Percentiles rank a stretch among this genome's conserved stretches.
Conservation (phyloP, 352 stramenopile genomes). For the Pythium rishiriense region DNA sequence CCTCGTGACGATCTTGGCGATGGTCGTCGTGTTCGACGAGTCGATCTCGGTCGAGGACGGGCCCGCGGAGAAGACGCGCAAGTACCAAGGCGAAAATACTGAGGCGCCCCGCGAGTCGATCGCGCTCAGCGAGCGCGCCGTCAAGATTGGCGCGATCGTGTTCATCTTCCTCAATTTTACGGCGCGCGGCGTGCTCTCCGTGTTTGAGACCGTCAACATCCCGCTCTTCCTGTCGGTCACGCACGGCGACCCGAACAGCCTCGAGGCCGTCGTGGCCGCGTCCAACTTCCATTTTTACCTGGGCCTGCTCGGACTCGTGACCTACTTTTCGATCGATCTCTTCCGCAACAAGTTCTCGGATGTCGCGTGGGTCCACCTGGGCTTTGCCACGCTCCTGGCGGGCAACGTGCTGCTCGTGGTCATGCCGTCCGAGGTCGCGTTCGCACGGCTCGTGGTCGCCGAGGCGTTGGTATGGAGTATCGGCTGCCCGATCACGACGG, state of each 20-base stretch:
- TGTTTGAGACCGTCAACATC: slow-evolving; percentile 57
- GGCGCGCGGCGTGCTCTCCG: slow-evolving; percentile 45
- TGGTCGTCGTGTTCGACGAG: slow-evolving; percentile 51
- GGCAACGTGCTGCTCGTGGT: slow-evolving; percentile 55
- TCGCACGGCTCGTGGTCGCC: slow-evolving; percentile 41
- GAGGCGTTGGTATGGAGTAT: slow-evolving; percentile 74
- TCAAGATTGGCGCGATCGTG: slow-evolving; percentile 60
- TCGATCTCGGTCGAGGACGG: slow-evolving; percentile 51
- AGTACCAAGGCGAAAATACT: slow-evolving; percentile 28
- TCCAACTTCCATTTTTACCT: slow-evolving; percentile 81
- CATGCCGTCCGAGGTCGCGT: slow-evolving; percentile 36
- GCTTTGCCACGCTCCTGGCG: slow-evolving; percentile 48
- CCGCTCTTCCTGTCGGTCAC: slow-evolving; percentile 65
- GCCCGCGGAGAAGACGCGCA: slow-evolving; percentile 40
- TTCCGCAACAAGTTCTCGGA: slow-evolving; percentile 64
- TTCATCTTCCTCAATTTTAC: slow-evolving; percentile 75
- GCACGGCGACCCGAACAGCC: slow-evolving; percentile 48
- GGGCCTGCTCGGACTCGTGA: slow-evolving; percentile 57
- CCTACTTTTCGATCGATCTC: slow-evolving; percentile 72
- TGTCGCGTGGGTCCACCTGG: slow-evolving; percentile 62
- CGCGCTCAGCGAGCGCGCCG: slow-evolving; percentile 45
- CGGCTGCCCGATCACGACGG: slow-evolving; percentile 25
- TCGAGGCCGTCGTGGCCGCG: slow-evolving; percentile 47
- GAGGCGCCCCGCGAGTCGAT: slow-evolving; percentile 38
- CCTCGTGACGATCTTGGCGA: slow-evolving; percentile 51